These are phyloP conservation scores for Zygoascus bituminiphila DNA, from an alignment of 805 yeast species.

Conservation along the genomic window DNA sequence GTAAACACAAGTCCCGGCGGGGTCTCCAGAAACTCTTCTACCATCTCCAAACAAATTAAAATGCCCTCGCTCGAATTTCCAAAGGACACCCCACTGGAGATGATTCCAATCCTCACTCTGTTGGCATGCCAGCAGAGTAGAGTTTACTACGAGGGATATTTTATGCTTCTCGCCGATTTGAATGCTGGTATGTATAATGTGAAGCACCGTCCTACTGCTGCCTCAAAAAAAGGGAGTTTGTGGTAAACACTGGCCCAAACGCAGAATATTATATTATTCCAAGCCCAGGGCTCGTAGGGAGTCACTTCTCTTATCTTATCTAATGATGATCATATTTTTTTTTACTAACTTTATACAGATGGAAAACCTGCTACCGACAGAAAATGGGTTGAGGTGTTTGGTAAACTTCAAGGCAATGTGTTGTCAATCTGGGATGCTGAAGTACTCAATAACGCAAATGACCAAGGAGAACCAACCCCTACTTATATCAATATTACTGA, in stretches of 20 bases:
- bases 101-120: slow-evolving; percentile 63
- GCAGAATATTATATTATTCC: too few species aligned
- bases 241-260: too few species aligned
- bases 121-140: slow-evolving; percentile 63
- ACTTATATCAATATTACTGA: slow-evolving; percentile 86
- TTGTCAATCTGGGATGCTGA: slow-evolving; percentile 79
- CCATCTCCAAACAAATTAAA: neutral
- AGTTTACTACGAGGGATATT: slow-evolving; percentile 49
- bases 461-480: slow-evolving; percentile 57
- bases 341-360: slow-evolving; percentile 39
- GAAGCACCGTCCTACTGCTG: too few species aligned
- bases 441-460: slow-evolving; percentile 43
- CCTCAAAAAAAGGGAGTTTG: too few species aligned
- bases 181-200: slow-evolving; percentile 17
- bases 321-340: neutral
- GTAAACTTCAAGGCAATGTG: slow-evolving; percentile 83
- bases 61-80: slow-evolving; percentile 13
- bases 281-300: too few species aligned
- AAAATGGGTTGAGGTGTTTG: slow-evolving; percentile 88
- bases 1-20: neutral
- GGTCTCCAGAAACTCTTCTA: neutral
- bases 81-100: slow-evolving; percentile 47
- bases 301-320: neutral
- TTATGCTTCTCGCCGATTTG: slow-evolving; percentile 34
- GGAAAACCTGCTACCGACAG: slow-evolving; percentile 75